Evolutionary conservation across 495 filamentous ascomycete genomes (phyloP).

Genomic region (Extremus antarcticus): DNA sequence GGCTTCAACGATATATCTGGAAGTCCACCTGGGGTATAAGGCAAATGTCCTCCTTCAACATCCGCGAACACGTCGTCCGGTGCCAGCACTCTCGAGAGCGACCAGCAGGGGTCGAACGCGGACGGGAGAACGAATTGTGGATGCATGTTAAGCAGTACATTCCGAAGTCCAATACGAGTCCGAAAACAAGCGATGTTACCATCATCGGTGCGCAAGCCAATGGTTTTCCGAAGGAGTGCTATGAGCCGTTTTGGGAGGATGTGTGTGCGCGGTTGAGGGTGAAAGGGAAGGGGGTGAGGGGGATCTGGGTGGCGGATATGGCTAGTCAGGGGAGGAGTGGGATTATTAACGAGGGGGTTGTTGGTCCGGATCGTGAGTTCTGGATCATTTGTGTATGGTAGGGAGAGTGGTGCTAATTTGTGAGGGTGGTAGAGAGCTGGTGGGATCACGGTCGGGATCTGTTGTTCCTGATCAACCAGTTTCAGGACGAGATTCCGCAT

Average conservation of each 20-base stretch:
- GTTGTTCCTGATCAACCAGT: slow-evolving; percentile 71
- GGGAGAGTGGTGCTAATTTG: too few species aligned
- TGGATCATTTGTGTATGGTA: neutral
- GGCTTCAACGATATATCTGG: too few species aligned
- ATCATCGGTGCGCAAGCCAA: slow-evolving; percentile 39
- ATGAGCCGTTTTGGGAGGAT: slow-evolving; percentile 40
- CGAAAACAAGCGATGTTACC: slow-evolving; percentile 28
- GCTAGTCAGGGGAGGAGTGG: slow-evolving; percentile 32
- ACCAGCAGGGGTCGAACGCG: neutral
- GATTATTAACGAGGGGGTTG: slow-evolving; percentile 31
- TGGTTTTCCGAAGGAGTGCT: slow-evolving; percentile 38
- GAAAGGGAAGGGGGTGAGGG: slow-evolving; percentile 28
- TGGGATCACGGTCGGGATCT: slow-evolving; percentile 79
- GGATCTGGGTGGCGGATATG: slow-evolving; percentile 37
- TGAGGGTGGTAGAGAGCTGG: slow-evolving; percentile 44
- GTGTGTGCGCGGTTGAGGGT: slow-evolving; percentile 22
- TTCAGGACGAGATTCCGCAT: slow-evolving; percentile 70
- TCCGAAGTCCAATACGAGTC: slow-evolving; percentile 22
- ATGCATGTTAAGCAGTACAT: slow-evolving; percentile 39
- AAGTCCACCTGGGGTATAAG: too few species aligned
- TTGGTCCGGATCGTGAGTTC: slow-evolving; percentile 34
- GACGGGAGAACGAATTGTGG: slow-evolving; percentile 23
- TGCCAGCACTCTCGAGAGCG: slow-evolving; percentile 2
- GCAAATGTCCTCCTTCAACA: neutral
- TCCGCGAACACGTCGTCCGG: neutral